Evolutionary conservation across 1,139 yeast genomes (phyloP).

Genomic region (Magnusiomyces clavatus): DNA sequence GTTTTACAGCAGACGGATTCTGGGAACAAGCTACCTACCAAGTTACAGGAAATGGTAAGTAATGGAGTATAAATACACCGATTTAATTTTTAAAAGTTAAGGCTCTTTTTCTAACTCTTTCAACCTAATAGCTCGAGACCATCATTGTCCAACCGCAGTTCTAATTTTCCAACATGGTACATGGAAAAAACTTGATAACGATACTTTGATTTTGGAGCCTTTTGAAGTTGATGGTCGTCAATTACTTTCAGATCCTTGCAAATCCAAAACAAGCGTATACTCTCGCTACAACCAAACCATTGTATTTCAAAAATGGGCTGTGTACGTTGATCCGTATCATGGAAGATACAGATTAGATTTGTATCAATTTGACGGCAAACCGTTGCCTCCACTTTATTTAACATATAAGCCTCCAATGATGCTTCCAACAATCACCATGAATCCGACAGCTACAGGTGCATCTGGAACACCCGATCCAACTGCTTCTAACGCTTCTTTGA

Average conservation of each 20-base stretch:
- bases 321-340: slow-evolving; percentile 66
- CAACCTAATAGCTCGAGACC: slow-evolving; percentile 42
- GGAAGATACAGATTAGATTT: slow-evolving; percentile 74
- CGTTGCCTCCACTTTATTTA: slow-evolving; percentile 79
- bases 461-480: slow-evolving; percentile 13
- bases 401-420: slow-evolving; percentile 92
- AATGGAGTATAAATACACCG: neutral
- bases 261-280: slow-evolving; percentile 44
- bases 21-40: slow-evolving; percentile 87
- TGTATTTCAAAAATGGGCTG: slow-evolving; percentile 47
- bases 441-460: slow-evolving; percentile 53
- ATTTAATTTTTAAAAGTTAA: no score
- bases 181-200: slow-evolving; percentile 55
- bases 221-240: slow-evolving; percentile 89
- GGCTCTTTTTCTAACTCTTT: neutral
- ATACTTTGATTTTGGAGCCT: slow-evolving; percentile 64
- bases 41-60: slow-evolving; percentile 50
- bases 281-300: slow-evolving; percentile 65
- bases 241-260: slow-evolving; percentile 78
- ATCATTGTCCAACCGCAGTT: slow-evolving; percentile 76
- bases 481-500: slow-evolving; percentile 24
- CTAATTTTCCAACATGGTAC: slow-evolving; percentile 85
- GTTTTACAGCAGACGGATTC: slow-evolving; percentile 85
- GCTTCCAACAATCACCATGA: slow-evolving; percentile 88
- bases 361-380: slow-evolving; percentile 74